Conservation (phyloP, 2,329 filamentous ascomycete genomes). For the Microcera coccophila region DNA sequence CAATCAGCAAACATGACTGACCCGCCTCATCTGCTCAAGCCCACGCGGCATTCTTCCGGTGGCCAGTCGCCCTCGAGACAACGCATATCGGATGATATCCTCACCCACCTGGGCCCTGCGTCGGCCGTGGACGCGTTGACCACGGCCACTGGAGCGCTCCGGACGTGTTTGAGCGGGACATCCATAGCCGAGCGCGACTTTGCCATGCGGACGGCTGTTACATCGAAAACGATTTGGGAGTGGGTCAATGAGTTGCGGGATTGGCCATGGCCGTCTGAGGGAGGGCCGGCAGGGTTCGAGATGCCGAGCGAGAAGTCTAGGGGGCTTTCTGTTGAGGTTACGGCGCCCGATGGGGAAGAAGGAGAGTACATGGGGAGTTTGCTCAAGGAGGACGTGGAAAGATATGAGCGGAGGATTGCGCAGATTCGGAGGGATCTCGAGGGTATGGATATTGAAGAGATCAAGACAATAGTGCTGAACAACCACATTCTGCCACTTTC, state of each 20-base stretch:
- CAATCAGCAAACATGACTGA: conserved; percentile 33
- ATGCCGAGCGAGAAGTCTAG: conserved; percentile 41
- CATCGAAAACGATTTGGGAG: conserved; percentile 65
- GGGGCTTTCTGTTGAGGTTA: conserved; percentile 32
- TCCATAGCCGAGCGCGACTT: conserved; percentile 66
- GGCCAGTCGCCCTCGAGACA: conserved; percentile 44
- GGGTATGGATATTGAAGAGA: conserved; percentile 72
- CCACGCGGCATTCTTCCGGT: conserved; percentile 32
- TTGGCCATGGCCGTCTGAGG: conserved; percentile 54
- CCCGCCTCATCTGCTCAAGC: conserved; percentile 30
- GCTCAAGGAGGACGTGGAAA: conserved; percentile 56
- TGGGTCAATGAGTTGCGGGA: conserved; percentile 69
- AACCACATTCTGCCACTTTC: conserved; percentile 65
- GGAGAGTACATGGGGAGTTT: conserved; percentile 66
- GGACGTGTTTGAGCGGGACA: conserved; percentile 58
- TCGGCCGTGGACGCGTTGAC: conserved; percentile 59
- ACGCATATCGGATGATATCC: conserved; percentile 52
- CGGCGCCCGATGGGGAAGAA: conserved; percentile 20
- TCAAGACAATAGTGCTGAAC: conserved; percentile 82
- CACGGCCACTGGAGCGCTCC: conserved; percentile 49
- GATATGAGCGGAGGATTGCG: conserved; percentile 69
- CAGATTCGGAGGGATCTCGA: conserved; percentile 69
- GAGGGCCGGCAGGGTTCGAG: conserved; percentile 53
- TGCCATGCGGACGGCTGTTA: conserved; percentile 64
- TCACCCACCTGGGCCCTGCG: conserved; percentile 58